phyloP scores from a whole-genome alignment of 2,329 filamentous ascomycete species.

The Arthrobotrys sinensis region DNA sequence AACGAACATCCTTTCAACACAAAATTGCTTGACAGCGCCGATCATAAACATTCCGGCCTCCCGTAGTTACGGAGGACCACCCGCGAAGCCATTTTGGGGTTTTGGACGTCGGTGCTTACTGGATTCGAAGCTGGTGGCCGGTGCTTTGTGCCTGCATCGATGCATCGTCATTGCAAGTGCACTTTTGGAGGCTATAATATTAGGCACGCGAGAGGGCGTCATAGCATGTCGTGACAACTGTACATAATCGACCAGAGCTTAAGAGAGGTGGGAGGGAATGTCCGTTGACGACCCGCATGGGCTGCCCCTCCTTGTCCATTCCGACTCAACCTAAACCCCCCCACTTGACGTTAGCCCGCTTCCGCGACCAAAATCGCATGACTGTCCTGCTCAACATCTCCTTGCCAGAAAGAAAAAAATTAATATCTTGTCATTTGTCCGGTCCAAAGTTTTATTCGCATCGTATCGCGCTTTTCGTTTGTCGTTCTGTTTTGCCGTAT shows the following conservation, averaged over 20 bases:
- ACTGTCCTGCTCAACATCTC: constrained; percentile 29
- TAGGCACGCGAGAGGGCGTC: no score
- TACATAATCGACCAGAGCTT: background rate
- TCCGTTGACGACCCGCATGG: constrained; percentile 25
- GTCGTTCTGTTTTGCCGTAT: background rate
- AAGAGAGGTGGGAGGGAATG: background rate
- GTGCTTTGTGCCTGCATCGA: no score
- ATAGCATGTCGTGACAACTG: background rate
- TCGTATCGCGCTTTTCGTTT: background rate
- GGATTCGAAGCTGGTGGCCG: no score
- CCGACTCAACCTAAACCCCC: constrained; percentile 34
- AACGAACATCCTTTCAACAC: constrained; percentile 41
- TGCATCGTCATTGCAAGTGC: no score
- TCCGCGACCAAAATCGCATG: constrained; percentile 61
- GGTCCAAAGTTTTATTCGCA: background rate
- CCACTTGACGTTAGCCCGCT: constrained; percentile 46
- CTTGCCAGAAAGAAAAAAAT: no score
- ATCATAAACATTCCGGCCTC: background rate
- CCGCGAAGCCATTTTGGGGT: no score
- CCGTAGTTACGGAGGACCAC: background rate
- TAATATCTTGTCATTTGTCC: no score
- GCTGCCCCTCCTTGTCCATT: constrained; percentile 41
- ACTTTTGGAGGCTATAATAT: no score
- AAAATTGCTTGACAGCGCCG: constrained; percentile 3
- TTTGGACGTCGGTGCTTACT: no score